These are phyloP conservation scores for Grammothele lineata DNA, from an alignment of 768 basidiomycete species.

Conservation along the genomic window DNA sequence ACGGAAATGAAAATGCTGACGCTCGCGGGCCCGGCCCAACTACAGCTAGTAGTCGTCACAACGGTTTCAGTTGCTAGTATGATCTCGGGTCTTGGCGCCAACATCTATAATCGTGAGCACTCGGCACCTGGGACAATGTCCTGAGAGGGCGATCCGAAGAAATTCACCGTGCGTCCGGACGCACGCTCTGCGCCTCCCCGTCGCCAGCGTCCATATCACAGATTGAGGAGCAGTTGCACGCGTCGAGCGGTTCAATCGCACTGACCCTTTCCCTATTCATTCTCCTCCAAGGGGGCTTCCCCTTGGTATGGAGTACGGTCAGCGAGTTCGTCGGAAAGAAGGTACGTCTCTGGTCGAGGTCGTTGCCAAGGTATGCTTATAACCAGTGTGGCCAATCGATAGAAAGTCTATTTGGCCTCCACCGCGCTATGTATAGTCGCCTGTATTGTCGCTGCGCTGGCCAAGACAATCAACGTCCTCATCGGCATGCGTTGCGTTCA, in stretches of 20 bases:
- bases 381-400: neutral
- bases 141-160: too few species aligned
- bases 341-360: constrained; percentile 31
- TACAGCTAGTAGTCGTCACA: constrained; percentile 33
- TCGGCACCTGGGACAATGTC: too few species aligned
- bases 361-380: neutral
- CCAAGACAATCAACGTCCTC: constrained; percentile 49
- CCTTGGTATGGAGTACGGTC: constrained; percentile 62
- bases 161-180: too few species aligned
- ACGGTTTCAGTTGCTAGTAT: constrained; percentile 52
- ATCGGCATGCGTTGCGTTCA: constrained; percentile 68
- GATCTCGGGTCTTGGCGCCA: constrained; percentile 54
- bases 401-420: constrained; percentile 54
- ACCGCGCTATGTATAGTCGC: constrained; percentile 50
- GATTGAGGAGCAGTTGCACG: constrained; percentile 58
- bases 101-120: constrained; percentile 59
- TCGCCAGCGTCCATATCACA: constrained; percentile 54
- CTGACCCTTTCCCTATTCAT: constrained; percentile 68
- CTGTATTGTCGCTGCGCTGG: constrained; percentile 52
- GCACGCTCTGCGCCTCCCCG: too few species aligned
- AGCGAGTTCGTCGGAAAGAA: constrained; percentile 77
- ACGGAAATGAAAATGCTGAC: too few species aligned
- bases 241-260: constrained; percentile 59
- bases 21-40: too few species aligned
- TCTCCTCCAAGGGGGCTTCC: constrained; percentile 62